Base-by-base conservation (phyloP, 2,329 filamentous ascomycete genomes). In the Talaromyces sp. region DNA sequence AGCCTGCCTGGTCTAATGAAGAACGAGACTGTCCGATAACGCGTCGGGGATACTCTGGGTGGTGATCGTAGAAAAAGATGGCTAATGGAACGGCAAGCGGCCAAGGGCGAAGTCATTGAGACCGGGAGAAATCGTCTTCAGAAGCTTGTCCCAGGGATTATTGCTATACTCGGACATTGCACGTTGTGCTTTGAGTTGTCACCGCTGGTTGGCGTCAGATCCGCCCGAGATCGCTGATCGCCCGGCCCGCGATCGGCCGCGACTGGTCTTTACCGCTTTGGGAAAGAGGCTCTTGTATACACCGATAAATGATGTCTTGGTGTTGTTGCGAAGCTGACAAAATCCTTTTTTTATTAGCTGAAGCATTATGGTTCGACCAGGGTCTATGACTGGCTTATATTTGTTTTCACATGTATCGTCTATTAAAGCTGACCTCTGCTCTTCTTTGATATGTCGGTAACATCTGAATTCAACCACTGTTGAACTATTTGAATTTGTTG, bases 31-130 rank as follows among this genome's bases (percentile, higher is more conserved):
- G 24, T 35, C 9, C 4, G 17, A 26, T 54, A 54, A 2, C 17
- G 43, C 43, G 54, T 21, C 3, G 51, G 29, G 38, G 41, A 54
- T 21, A 50, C 29, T 27, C 31, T 41, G 38, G 59, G 52, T 46
- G 55, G 17, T 24, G 38, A 52, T 21, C 38, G 59, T 24, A 56
- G 29, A 21, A 56, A 21, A 21, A 53, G 32, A 50, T 24, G 27
- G 54, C 54, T 12, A 10, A 31, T 52, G 14, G 52, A 38, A n/a
- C 59, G 59, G 50, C 41, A 35, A 54, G 59, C 38, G 46, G 46
- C 54, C 17, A 50, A 19, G 19, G n/a, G n/a, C 27, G 48, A 14
- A 57, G 32, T 54, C 59, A 60, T 60, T n/a, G 55, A 48, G 31
- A n/a, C 48, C 24, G 11, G 11, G 8, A 52, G 24, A n/a, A 38